Evolutionary conservation across 2,329 filamentous ascomycete genomes (phyloP), one percentile per base, ranked within the genome.

Genomic region (Juglanconis juglandina): DNA sequence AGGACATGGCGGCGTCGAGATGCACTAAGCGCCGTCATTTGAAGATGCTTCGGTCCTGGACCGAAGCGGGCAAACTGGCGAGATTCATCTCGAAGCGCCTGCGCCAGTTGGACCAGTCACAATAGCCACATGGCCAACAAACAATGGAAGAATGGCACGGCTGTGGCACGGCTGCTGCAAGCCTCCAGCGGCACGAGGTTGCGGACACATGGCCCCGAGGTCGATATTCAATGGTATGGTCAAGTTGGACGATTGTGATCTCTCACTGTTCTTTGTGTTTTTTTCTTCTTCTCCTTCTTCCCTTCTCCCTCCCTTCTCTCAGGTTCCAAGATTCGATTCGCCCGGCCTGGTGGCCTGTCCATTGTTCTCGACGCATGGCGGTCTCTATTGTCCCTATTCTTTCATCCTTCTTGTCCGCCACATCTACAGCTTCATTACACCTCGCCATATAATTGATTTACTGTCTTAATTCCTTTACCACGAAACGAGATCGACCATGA

Each of bases 101-200:
- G 61, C 61, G 61, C 61, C 61, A 61, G 61, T 56, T 58, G 55
- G 17, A 33, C 61, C 61, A 63, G 58, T 63, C 58, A 61, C 30
- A 55, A 47, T 17, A 35, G 50, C 37, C n/a, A 35, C 51, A 39
- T 55, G 44, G 50, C 53, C 58, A 60, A 61, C 58, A 56, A 49
- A 55, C 50, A 46, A 41, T 48, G 53, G 53, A n/a, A n/a, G 44
- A 39, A 32, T 24, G 39, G 39, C 46, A 46, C 49, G 34, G 37
- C 49, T 52, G 24, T 7, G 13, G 24, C 24, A 24, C 24, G n/a
- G 44, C 44, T 17, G 13, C n/a, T 57, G 37, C 53, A 32, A 49
- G 53, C 53, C 24, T 48, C 44, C 44, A 39, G 53, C 53, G 53
- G 53, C 44, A 56, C 53, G 42, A 48, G 34, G 33, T 11, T 17